These are phyloP conservation scores for Boechera stricta DNA, from an alignment of 345 rosid genomes.

Conservation along the genomic window DNA sequence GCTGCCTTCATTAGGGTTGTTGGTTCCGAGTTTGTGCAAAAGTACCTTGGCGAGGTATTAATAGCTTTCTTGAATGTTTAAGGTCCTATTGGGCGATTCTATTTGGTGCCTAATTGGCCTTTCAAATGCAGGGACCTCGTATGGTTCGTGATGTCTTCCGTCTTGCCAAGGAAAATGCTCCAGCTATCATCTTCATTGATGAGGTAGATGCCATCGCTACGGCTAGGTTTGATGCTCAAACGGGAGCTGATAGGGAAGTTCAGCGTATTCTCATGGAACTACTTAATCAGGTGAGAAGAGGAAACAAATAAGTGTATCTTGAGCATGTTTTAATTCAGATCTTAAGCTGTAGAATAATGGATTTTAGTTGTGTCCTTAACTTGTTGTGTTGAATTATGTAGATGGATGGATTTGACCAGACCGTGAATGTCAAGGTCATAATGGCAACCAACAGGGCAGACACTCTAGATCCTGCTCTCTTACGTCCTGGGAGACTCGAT, in stretches of 20 bases:
- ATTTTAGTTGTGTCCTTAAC: conserved; percentile 11
- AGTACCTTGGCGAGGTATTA: conserved; percentile 94
- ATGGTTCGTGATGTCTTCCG: conserved; percentile 99
- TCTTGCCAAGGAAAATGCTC: conserved; percentile 98
- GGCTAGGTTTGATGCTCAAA: conserved; percentile 99
- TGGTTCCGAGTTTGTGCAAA: conserved; percentile 98
- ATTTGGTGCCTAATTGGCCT: neutral
- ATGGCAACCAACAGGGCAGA: conserved; percentile 99
- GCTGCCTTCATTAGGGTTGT: conserved; percentile 99
- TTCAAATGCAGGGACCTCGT: conserved; percentile 83
- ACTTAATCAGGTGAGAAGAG: conserved; percentile 73
- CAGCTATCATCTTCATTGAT: conserved; percentile 96
- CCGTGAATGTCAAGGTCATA: conserved; percentile 95
- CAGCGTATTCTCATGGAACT: conserved; percentile 97
- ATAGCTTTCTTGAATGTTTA: neutral
- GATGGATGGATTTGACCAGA: conserved; percentile 98
- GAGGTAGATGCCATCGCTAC: conserved; percentile 99
- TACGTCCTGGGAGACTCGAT: conserved; percentile 98
- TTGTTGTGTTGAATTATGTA: conserved; percentile 41
- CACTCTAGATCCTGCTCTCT: conserved; percentile 97
- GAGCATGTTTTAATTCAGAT: neutral
- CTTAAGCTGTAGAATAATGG: neutral
- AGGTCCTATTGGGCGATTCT: neutral
- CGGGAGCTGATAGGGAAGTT: conserved; percentile 99
- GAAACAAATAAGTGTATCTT: conserved; percentile 14